Conservation (phyloP, 202 grass and related monocot genomes). For the Brachypodium distachyon region DNA sequence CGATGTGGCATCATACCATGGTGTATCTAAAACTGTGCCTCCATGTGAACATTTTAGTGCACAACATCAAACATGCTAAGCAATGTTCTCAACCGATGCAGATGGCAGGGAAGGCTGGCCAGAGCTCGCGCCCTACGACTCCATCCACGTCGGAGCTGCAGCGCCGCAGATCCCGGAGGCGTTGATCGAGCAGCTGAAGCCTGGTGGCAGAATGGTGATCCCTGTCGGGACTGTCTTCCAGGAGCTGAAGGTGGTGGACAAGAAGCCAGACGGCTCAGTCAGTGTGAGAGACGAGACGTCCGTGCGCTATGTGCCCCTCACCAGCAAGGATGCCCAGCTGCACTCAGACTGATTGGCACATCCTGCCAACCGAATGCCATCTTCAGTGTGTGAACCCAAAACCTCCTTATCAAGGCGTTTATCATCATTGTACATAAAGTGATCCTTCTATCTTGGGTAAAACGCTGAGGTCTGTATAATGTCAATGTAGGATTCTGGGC, state of each 20-base stretch:
- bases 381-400: neutral
- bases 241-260: slow-evolving; percentile 81
- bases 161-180: slow-evolving; percentile 46
- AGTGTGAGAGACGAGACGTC: slow-evolving; percentile 41
- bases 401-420: neutral
- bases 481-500: neutral
- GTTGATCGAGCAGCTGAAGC: slow-evolving; percentile 60
- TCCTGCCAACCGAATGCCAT: neutral
- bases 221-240: slow-evolving; percentile 57
- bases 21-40: neutral
- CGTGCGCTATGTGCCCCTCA: slow-evolving; percentile 73
- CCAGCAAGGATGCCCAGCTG: slow-evolving; percentile 55
- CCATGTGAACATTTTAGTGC: too few relatives aligned
- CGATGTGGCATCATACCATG: neutral
- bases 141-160: slow-evolving; percentile 76
- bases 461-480: neutral
- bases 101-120: slow-evolving; percentile 84
- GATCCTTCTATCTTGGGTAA: neutral
- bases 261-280: slow-evolving; percentile 44
- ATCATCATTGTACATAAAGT: slow-evolving; percentile 8
- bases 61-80: neutral
- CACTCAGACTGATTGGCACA: slow-evolving; percentile 29
- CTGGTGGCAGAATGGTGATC: slow-evolving; percentile 75
- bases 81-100: slow-evolving; percentile 24
- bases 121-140: slow-evolving; percentile 60